A percentile compares a stretch with the other conserved stretches of the same genome.
Conservation (phyloP, 176 grass and related monocot species). For the Sorghum bicolor region Sorghum_bicolor_NCBIv3 NC_012873.2:61038501-61039000, state of each 20-base stretch:
- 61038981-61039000: neutral
- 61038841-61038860: neutral
- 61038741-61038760: neutral
- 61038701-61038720: neutral
- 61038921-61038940: neutral
- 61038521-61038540: constrained; percentile 74
- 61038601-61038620: constrained; percentile 11
- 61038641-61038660: constrained; percentile 2
- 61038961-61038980: neutral
- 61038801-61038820: neutral
- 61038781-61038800: neutral
- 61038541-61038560: constrained; percentile 80
- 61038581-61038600: constrained; percentile 80
- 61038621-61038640: neutral
- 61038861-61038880: neutral
- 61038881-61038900: neutral
- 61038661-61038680: neutral
- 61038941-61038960: neutral
- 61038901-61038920: neutral
- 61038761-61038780: neutral
- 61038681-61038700: neutral
- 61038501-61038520: constrained; percentile 65
- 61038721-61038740: neutral
- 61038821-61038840: neutral
- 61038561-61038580: constrained; percentile 85